Base-by-base conservation (phyloP, 768 basidiomycete genomes). In the Mycena rosella region DNA sequence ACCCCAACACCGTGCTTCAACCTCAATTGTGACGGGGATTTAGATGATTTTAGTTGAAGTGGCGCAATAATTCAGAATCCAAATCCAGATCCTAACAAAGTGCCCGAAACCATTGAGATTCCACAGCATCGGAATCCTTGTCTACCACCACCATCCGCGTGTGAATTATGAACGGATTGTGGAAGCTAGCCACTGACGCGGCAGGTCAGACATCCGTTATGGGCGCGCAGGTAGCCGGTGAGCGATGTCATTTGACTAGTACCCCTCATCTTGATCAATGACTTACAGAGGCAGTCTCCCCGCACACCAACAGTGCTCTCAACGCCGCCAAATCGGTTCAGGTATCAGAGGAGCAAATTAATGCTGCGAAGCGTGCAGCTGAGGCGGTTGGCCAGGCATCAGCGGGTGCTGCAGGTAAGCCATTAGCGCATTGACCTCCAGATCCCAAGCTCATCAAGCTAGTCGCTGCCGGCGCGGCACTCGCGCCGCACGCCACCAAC, bases 301-400 rank as follows among this genome's bases (percentile, higher is more conserved):
- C 49, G 60, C 60, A 61, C 49, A 49, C 24, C 60, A 61, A 61
- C 60, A 61, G 27, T 61, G 60, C 60, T 29, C 49, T 61, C 49
- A 52, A 52, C 38, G 60, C 60, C 49, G 60, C n/a, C 60, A 61
- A 61, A 42, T 61, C 60, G 49, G 49, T 51, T 52, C 60, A 61
- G 6, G 52, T 61, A 42, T 24, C 60, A 40, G 60, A 61, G 38
- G 49, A 61, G 27, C 60, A 61, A 52, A 24, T 61, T 8, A 32
- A 61, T 11, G 48, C 60, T 53, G 60, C 60, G 18, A 61, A 44
- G 49, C 60, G 60, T 42, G 49, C 60, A 52, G 60, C 60, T 52
- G 60, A 52, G 49, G 60, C 49, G n/a, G 49, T 61, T 44, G 36
- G 36, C 38, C 27, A 44, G 27, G 60, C 32, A 32, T 52, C 60